Conservation (phyloP, 371 early-diverging fungal genomes). For the Rhizopus sp. region DNA sequence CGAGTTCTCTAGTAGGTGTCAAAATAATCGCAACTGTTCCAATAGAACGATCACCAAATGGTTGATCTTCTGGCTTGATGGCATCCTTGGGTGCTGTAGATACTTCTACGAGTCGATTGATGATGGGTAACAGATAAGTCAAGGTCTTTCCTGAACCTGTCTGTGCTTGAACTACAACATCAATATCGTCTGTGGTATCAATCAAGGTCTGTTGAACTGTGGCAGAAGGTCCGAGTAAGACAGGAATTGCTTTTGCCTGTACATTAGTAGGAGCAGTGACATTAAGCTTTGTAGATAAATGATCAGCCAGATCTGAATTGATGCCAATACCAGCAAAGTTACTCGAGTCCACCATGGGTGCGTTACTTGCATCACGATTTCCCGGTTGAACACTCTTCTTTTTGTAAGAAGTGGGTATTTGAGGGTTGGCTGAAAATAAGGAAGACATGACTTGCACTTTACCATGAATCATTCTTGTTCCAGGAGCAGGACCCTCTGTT, state of each 20-base stretch:
- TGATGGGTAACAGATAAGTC: conserved; percentile 90
- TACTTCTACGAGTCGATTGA: conserved; percentile 52
- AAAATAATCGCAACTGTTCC: conserved; percentile 88
- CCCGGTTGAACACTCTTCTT: conserved; percentile 35
- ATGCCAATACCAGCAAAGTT: conserved; percentile 80
- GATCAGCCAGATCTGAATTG: conserved; percentile 61
- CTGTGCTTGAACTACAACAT: conserved; percentile 92
- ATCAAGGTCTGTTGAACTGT: conserved; percentile 20
- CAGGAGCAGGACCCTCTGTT: conserved; percentile 23
- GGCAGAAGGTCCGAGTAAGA: conserved; percentile 54
- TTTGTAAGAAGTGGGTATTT: conserved; percentile 33
- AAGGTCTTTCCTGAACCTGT: conserved; percentile 99
- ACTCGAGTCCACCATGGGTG: conserved; percentile 51
- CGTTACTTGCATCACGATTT: conserved; percentile 55
- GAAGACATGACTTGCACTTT: conserved; percentile 59
- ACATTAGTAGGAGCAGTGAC: conserved; percentile 72
- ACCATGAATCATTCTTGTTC: conserved; percentile 50
- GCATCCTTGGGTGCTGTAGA: conserved; percentile 33
- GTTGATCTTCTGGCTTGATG: conserved; percentile 12
- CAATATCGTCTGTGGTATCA: conserved; percentile 53
- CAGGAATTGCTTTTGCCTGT: conserved; percentile 71
- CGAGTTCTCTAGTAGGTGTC: conserved; percentile 98
- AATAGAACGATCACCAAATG: conserved; percentile 52
- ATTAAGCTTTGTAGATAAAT: conserved; percentile 64
- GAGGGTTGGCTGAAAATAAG: conserved; percentile 60